Base-by-base conservation (phyloP, 345 rosid species). In the Angophora floribunda region DNA sequence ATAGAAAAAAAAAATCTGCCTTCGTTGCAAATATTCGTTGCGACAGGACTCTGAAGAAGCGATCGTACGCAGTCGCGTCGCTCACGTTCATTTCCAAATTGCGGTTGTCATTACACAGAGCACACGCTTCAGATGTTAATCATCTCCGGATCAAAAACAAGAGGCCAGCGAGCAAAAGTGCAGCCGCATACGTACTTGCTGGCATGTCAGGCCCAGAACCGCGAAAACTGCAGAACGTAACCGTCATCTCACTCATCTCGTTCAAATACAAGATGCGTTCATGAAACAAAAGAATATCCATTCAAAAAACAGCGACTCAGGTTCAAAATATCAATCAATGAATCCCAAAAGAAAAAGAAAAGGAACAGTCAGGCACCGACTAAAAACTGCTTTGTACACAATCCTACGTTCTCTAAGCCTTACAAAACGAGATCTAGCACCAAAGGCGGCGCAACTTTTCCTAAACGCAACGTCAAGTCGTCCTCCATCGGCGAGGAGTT, bases 401-500 rank as follows among this genome's bases (percentile, higher is more conserved):
- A 52, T 17, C 87, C 87, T 16, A 21, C 36, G 26, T 36, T 36
- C 45, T 51, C 87, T 50, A 51, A 85, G 61, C 24, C 44, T 47
- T 41, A 85, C 87, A 85, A 55, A 44, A 85, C 87, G 45, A 85
- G 87, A 55, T 52, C 87, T 44, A 85, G 61, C 87, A 50, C 26
- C 86, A 49, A 30, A 16, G 85, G 49, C 50, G 89, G 82, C 24
- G 89, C 87, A 51, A 89, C 88, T 89, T 90, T 95, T 75, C 94
- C 98, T 51, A 94, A 90, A 90, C 90, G 91, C 90, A 95, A 87
- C 91, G 90, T 92, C 93, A 96, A 86, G 87, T 97, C 96, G 52
- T 93, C 93, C 91, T 95, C 98, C 12, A 87, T 84, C 3, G 97
- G 97, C n/a, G 94, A 90, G 90, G 95, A 89, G 91, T 93, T 95